phyloP scores from a whole-genome alignment of 805 yeast genomes.

The Wickerhamiella azymoides region DNA sequence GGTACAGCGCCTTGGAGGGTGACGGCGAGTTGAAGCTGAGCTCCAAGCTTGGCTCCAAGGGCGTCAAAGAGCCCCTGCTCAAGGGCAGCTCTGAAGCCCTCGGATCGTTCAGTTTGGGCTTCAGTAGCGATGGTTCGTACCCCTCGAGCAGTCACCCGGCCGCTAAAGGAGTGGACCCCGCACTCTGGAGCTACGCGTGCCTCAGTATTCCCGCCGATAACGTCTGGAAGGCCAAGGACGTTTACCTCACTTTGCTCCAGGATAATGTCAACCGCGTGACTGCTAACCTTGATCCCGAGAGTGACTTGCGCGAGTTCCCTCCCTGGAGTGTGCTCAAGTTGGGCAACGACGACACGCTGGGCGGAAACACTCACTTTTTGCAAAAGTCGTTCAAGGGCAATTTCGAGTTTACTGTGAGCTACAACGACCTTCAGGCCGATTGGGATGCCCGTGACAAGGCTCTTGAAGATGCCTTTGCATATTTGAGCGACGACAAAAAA shows the following conservation, averaged over 20 bases:
- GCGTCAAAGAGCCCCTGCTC: constrained; percentile 27
- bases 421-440: constrained; percentile 33
- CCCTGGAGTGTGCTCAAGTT: constrained; percentile 35
- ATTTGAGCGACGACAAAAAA: constrained; percentile 36
- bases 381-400: constrained; percentile 64
- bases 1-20: constrained; percentile 69
- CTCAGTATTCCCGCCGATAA: constrained; percentile 56
- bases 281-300: constrained; percentile 23
- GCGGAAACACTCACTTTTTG: constrained; percentile 65
- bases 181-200: constrained; percentile 49
- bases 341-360: constrained; percentile 38
- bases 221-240: constrained; percentile 66
- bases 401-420: constrained; percentile 62
- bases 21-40: constrained; percentile 27
- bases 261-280: constrained; percentile 46
- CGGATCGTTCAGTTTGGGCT: constrained; percentile 46
- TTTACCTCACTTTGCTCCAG: constrained; percentile 53
- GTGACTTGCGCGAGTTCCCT: constrained; percentile 21
- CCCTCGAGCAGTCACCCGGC: constrained; percentile 39
- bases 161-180: constrained; percentile 18
- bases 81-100: constrained; percentile 48
- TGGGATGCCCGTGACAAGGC: constrained; percentile 26
- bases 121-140: constrained; percentile 44
- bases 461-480: constrained; percentile 27
- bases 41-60: constrained; percentile 17